Evolutionary conservation across 2,329 filamentous ascomycete genomes (phyloP).

Genomic region (Lecanicillium sp.): DNA sequence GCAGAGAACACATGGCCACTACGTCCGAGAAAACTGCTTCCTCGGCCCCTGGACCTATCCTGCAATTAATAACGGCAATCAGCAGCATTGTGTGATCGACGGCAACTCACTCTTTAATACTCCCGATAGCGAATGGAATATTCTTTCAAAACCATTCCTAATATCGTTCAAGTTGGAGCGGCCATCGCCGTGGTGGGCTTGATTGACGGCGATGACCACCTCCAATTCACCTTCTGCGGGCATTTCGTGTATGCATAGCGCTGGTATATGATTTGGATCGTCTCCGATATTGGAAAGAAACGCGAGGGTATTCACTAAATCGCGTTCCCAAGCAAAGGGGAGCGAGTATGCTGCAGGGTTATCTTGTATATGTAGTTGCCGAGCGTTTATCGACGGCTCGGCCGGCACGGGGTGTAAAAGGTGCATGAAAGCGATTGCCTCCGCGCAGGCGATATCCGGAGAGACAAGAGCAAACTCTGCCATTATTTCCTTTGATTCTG

Average conservation of each 20-base stretch:
- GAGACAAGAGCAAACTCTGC: background rate
- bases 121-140: conserved; percentile 11
- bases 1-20: conserved; percentile 21
- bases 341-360: conserved; percentile 15
- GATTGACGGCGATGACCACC: conserved; percentile 24
- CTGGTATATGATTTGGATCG: conserved; percentile 23
- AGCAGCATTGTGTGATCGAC: background rate
- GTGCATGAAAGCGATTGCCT: conserved; percentile 18
- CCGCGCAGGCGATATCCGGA: conserved; percentile 13
- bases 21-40: conserved; percentile 17
- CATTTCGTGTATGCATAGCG: conserved; percentile 22
- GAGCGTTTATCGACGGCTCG: conserved; percentile 11
- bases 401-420: conserved; percentile 19
- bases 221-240: conserved; percentile 12
- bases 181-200: conserved; percentile 13
- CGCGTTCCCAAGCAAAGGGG: conserved; percentile 23
- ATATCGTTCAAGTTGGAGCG: conserved; percentile 12
- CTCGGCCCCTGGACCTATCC: conserved; percentile 7
- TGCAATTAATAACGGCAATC: conserved; percentile 1
- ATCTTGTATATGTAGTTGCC: conserved; percentile 1
- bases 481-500: too few species aligned
- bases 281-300: conserved; percentile 23
- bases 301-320: conserved; percentile 20
- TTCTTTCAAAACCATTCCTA: conserved; percentile 10
- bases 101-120: conserved; percentile 4